Base-by-base conservation (phyloP, 2,329 filamentous ascomycete species). In the Arthroderma sp. region DNA sequence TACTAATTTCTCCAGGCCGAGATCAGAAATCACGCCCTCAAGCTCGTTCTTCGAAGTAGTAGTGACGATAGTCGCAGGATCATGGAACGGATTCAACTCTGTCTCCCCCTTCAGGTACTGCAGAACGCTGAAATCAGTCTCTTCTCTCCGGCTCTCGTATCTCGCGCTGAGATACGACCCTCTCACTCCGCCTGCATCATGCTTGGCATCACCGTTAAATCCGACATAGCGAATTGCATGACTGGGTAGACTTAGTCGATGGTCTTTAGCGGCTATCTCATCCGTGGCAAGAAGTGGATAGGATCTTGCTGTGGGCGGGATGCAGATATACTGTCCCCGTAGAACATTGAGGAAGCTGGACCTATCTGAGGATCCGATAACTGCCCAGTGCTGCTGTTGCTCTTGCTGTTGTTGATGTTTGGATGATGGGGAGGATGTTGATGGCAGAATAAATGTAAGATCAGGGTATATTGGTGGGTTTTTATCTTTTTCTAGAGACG, bases 211-310 rank as follows among this genome's bases (percentile, higher is more conserved):
- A 2, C 78, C 79, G 57, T 86, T 84, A 57, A 96, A 96, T 0
- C 91, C 89, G 6, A 96, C 87, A 68, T 94, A 89, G 54, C 82
- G 80, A 47, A 98, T 82, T 0, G 86, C 86, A 51, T 72, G 72
- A 8, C 70, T 70, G 0, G 83, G 77, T 43, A 69, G 74, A 38
- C 75, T 72, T 40, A 84, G 62, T 22, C 62, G 57, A 44, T 60
- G 63, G 50, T 70, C 70, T 54, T 66, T 72, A 4, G 56, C 48
- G 2, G 74, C 66, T 5, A 86, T 72, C 4, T 73, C 70, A 40
- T 76, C 72, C 2, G 74, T 77, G 9, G 81, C 74, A 2, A 96
- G 73, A 58, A 83, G 84, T 0, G 91, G 91, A 58, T 80, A 95
- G 5, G 79, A 78, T 38, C 88, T 75, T 1, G 85, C 82, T 3